These are phyloP conservation scores for Karstenula rhodostoma DNA, from an alignment of 2,329 filamentous ascomycete genomes.

Conservation along the genomic window DNA sequence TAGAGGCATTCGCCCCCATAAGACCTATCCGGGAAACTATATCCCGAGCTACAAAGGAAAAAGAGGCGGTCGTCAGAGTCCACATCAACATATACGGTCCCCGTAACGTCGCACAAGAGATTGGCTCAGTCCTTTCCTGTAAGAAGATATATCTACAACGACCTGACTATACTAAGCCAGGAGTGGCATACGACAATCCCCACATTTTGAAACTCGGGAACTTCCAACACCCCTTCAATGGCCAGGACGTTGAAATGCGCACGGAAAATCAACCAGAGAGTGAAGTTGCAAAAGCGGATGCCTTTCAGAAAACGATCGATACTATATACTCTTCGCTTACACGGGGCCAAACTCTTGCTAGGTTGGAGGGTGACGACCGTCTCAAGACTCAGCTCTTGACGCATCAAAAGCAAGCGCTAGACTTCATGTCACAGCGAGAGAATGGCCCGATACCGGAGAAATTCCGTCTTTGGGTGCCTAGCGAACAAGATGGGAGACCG, in stretches of 20 bases:
- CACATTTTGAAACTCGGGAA: slow-evolving; percentile 32
- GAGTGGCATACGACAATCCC: slow-evolving; percentile 35
- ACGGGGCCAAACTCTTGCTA: slow-evolving; percentile 23
- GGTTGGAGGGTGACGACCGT: slow-evolving; percentile 32
- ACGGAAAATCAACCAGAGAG: slow-evolving; percentile 12
- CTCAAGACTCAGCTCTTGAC: slow-evolving; percentile 29
- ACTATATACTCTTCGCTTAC: slow-evolving; percentile 34
- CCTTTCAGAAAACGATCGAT: slow-evolving; percentile 25
- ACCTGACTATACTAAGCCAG: slow-evolving; percentile 27
- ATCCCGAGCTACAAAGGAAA: slow-evolving; percentile 26
- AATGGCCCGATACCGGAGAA: slow-evolving; percentile 39
- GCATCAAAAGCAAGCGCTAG: slow-evolving; percentile 39
- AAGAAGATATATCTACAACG: slow-evolving; percentile 37
- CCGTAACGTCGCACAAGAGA: slow-evolving; percentile 7
- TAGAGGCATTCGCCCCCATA: slow-evolving; percentile 34
- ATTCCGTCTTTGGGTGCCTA: slow-evolving; percentile 38
- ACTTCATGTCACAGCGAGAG: slow-evolving; percentile 42
- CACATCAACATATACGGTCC: slow-evolving; percentile 38
- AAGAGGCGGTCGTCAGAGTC: slow-evolving; percentile 36
- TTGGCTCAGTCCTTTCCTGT: slow-evolving; percentile 30
- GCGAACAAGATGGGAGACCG: slow-evolving; percentile 26
- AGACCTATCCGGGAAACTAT: slow-evolving; percentile 33
- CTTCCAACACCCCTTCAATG: slow-evolving; percentile 6
- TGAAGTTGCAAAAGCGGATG: slow-evolving; percentile 15
- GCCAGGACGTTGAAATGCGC: not conserved